Base-by-base conservation (phyloP, 2,329 filamentous ascomycete species). In the Colletotrichum spaethianum region DNA sequence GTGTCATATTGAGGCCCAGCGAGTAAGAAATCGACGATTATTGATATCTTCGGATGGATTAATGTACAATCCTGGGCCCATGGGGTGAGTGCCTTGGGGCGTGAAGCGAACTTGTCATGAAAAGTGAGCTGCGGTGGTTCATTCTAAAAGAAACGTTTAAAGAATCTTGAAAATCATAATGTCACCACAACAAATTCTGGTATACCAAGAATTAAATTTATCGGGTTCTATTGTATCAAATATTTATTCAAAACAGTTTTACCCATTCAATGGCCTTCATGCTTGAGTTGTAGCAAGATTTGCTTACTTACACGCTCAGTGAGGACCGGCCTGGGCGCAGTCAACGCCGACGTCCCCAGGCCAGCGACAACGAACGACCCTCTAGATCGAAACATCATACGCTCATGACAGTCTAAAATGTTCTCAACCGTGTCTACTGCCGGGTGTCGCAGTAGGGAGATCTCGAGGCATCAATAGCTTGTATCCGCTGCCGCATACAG, bases 141-240 rank as follows among this genome's bases (percentile, higher is more conserved):
- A 0, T 36, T 38, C 40, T 4, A 1, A n/a, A 20, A 5, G 2
- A 6, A 16, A 3, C 2, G 4, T 4, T 9, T n/a, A 63, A 40
- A 14, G 16, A 31, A 1, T 16, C 5, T n/a, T 0, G 11, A 52
- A 63, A 63, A 23, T 38, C 11, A 4, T 18, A 12, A 8, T 8
- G 26, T 26, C n/a, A 33, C 28, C 42, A 48, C 57, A 28, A 23
- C 11, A 48, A 1, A 1, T 1, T 5, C 7, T 1, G 1, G 6
- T 7, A 2, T 7, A 14, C 9, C 4, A 14, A 18, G 18, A 4
- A 4, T 2, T 3, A 1, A 0, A 23, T 12, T 3, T 0, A 5
- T 33, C 18, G 11, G 33, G 4, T 55, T 14, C 18, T 3, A 5
- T 1, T 36, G 0, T 28, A 12, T 6, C 14, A 8, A 14, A 23